Evolutionary conservation across 2,329 filamentous ascomycete species (phyloP).

Genomic region (Cladorrhinum sp.): DNA sequence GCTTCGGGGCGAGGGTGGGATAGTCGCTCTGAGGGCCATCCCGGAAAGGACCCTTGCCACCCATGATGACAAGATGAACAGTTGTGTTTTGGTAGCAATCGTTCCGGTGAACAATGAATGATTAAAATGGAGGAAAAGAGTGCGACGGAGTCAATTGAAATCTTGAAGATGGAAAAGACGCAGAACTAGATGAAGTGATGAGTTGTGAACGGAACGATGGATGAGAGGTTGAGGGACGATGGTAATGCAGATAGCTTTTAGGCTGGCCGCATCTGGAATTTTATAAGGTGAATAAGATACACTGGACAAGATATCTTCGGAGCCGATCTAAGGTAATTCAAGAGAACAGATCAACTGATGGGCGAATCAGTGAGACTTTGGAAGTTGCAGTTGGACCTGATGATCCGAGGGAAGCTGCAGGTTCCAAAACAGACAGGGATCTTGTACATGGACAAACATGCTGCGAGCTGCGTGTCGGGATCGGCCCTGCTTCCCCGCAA

Average conservation of each 20-base stretch:
- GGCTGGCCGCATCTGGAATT: too few relatives aligned
- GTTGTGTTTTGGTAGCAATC: neutral
- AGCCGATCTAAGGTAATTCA: neutral
- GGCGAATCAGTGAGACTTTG: neutral
- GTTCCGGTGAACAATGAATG: neutral
- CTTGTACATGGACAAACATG: neutral
- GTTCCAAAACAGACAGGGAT: neutral
- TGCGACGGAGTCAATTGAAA: neutral
- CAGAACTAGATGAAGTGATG: neutral
- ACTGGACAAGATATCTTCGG: neutral
- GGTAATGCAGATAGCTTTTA: neutral
- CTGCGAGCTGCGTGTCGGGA: neutral
- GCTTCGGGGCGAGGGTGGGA: conserved; percentile 49
- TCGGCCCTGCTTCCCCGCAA: conserved; percentile 1
- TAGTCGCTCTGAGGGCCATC: conserved; percentile 48
- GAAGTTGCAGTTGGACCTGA: neutral
- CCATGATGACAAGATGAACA: conserved; percentile 40
- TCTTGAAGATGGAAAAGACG: neutral
- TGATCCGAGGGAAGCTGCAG: neutral
- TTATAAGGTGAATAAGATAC: too few relatives aligned
- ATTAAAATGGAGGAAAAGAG: neutral
- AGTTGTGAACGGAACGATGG: neutral
- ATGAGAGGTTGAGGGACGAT: neutral
- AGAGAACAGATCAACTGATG: neutral
- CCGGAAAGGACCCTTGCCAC: conserved; percentile 44